These are phyloP conservation scores for Fragilaria crotonensis DNA, from an alignment of 108 stramenopile species.

Conservation along the genomic window DNA sequence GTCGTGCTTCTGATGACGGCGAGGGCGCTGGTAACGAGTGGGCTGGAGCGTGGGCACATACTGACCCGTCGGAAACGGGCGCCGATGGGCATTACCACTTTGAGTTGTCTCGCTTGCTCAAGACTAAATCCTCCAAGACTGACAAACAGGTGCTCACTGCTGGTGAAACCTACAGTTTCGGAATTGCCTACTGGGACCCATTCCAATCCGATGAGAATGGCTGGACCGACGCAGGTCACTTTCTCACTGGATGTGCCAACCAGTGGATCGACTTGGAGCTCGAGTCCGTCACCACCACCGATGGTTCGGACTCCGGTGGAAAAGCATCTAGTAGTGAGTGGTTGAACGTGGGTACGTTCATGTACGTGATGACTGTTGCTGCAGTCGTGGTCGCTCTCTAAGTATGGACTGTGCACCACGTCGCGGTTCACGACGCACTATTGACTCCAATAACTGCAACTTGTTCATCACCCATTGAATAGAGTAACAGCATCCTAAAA, in stretches of 20 bases:
- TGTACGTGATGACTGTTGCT: too few species aligned
- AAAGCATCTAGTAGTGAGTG: too few species aligned
- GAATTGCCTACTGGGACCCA: constrained; percentile 27
- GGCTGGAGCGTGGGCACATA: constrained; percentile 19
- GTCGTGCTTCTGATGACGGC: constrained; percentile 29
- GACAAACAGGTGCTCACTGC: constrained; percentile 15
- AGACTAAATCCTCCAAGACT: constrained; percentile 8
- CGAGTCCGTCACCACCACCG: too few species aligned
- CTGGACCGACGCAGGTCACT: constrained; percentile 28
- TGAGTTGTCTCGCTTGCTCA: constrained; percentile 16
- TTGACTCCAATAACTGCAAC: too few species aligned
- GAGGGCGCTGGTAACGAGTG: constrained; percentile 23
- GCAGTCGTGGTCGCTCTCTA: too few species aligned
- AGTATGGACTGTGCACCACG: too few species aligned
- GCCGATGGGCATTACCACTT: constrained; percentile 13
- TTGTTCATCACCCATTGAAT: too few species aligned
- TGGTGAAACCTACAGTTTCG: constrained; percentile 6
- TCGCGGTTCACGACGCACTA: too few species aligned
- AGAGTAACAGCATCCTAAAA: too few species aligned
- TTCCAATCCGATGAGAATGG: constrained; percentile 20
- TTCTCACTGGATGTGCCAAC: constrained; percentile 20
- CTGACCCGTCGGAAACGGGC: constrained; percentile 7
- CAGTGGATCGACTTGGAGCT: constrained; percentile 27
- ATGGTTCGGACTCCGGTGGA: too few species aligned
- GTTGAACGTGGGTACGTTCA: too few species aligned